Evolutionary conservation across 2,329 filamentous ascomycete species (phyloP).

Genomic region (Penicillium sp.): DNA sequence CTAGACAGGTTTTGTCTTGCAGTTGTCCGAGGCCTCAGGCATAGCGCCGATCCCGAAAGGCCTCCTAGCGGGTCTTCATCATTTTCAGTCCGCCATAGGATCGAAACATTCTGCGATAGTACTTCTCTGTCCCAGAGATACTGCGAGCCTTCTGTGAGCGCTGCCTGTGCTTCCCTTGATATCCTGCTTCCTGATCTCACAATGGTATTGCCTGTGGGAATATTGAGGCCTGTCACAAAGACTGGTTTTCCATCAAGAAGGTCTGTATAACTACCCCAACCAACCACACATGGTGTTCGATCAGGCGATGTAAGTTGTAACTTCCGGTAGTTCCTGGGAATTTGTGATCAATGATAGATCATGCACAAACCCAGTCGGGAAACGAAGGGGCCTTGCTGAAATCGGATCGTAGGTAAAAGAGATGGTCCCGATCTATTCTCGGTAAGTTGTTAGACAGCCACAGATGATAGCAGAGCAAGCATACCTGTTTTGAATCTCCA

Average conservation of each 20-base stretch:
- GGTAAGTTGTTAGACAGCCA: background rate
- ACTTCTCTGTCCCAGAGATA: too few species aligned
- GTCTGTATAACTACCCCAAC: background rate
- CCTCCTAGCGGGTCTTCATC: too few species aligned
- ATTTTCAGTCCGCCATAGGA: too few species aligned
- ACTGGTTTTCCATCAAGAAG: background rate
- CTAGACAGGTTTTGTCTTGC: too few species aligned
- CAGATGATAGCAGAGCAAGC: background rate
- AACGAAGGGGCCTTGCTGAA: background rate
- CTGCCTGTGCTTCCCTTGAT: too few species aligned
- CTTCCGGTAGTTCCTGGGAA: background rate
- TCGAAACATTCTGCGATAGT: too few species aligned
- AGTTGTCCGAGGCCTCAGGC: too few species aligned
- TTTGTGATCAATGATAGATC: background rate
- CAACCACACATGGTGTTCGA: background rate
- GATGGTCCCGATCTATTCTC: background rate
- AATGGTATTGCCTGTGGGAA: too few species aligned
- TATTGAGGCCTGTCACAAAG: too few species aligned
- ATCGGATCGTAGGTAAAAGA: background rate
- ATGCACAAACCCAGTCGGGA: background rate
- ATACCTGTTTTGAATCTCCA: background rate
- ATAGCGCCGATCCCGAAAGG: too few species aligned
- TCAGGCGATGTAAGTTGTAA: background rate
- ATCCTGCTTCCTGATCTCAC: too few species aligned
- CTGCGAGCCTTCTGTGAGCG: too few species aligned